These are phyloP conservation scores for Hypoxylon intermedium DNA, from an alignment of 495 filamentous ascomycete genomes.

Conservation along the genomic window DNA sequence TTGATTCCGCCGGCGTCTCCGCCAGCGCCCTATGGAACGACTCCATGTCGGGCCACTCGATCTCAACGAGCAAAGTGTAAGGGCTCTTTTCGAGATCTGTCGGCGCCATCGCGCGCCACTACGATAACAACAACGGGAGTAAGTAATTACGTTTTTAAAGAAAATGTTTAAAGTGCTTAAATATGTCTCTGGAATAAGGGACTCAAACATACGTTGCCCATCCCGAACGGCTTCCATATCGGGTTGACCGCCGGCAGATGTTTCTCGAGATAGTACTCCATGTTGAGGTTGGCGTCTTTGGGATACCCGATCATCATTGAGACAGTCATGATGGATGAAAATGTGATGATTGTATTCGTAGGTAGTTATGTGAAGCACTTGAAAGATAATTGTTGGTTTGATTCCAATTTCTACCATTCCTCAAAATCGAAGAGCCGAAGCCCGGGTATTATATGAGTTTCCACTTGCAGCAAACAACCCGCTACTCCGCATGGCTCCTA, in stretches of 20 bases:
- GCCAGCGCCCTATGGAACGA: constrained; percentile 14
- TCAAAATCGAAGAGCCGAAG: background rate
- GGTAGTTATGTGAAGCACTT: background rate
- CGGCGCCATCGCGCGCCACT: constrained; percentile 19
- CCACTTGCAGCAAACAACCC: background rate
- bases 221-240: constrained; percentile 23
- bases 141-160: too few relatives aligned
- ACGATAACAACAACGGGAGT: too few relatives aligned
- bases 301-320: constrained; percentile 30
- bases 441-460: background rate
- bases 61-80: constrained; percentile 13
- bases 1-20: constrained; percentile 12
- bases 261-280: constrained; percentile 22
- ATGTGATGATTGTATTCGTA: background rate
- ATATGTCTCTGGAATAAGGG: too few relatives aligned
- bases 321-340: constrained; percentile 15
- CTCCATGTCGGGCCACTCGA: constrained; percentile 30
- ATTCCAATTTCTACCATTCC: background rate
- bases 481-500: background rate
- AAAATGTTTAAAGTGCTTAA: too few relatives aligned
- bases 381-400: background rate
- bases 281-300: constrained; percentile 18
- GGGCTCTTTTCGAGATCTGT: constrained; percentile 16
- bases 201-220: too few relatives aligned
- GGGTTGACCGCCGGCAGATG: constrained; percentile 12